Percentiles rank a stretch among this genome's conserved stretches.
These are phyloP conservation scores for Blepharisma stoltei DNA, from an alignment of 73 alveolate genomes.

Conservation along the genomic window DNA sequence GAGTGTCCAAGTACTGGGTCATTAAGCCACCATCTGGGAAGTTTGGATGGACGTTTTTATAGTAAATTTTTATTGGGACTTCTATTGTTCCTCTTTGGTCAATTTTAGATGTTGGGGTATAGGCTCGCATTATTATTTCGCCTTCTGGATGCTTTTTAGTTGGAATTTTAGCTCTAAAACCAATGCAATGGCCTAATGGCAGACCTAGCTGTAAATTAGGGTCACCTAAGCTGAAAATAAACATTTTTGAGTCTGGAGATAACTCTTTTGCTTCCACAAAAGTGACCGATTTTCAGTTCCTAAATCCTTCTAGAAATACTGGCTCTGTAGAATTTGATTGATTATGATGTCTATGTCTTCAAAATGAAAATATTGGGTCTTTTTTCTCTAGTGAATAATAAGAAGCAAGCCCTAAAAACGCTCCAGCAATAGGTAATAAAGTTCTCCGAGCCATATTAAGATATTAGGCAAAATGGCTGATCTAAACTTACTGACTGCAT, in stretches of 20 bases:
- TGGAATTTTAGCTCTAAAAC: conserved; percentile 50
- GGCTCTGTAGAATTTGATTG: no score
- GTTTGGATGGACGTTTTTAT: conserved; percentile 47
- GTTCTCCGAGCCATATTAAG: no score
- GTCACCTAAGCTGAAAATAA: conserved; percentile 63
- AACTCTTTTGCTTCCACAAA: conserved; percentile 1
- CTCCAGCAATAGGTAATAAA: no score
- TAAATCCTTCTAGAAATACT: conserved; percentile 9
- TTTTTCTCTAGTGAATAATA: no score
- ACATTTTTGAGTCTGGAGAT: conserved; percentile 43
- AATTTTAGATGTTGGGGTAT: conserved; percentile 69
- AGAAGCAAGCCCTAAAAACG: no score
- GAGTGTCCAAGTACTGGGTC: conserved; percentile 42
- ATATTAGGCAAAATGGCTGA: no score
- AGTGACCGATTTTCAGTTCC: neutral
- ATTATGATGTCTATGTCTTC: no score
- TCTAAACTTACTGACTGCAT: no score
- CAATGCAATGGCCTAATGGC: conserved; percentile 70
- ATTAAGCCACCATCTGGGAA: conserved; percentile 67
- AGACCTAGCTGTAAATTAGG: conserved; percentile 63
- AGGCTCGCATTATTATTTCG: conserved; percentile 39
- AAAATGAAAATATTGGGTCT: no score
- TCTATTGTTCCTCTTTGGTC: conserved; percentile 59
- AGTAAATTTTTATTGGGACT: conserved; percentile 69
- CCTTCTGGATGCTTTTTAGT: conserved; percentile 38